Percentiles rank a stretch among this genome's conserved stretches.
Evolutionary conservation across 179 eudicot species (phyloP).

Genomic region (Beta macrorhiza): DNA sequence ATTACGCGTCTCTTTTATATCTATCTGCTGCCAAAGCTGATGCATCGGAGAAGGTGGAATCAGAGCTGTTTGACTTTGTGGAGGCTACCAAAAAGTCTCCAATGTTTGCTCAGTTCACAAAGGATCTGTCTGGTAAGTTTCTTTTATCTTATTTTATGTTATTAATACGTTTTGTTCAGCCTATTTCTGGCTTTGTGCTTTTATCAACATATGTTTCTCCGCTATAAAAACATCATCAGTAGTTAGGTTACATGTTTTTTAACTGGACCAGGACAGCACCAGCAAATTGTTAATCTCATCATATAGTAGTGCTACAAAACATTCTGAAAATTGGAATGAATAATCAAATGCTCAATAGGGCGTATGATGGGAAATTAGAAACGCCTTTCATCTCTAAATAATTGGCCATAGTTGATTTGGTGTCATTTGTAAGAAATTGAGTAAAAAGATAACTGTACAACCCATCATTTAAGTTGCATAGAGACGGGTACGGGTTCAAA

Average conservation of each 20-base stretch:
- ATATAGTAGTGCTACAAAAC: neutral
- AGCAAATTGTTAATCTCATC: neutral
- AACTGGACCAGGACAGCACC: neutral
- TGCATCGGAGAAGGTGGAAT: constrained; percentile 68
- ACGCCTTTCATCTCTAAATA: neutral
- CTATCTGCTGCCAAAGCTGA: constrained; percentile 69
- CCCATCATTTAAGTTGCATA: too few relatives aligned
- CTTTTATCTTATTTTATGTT: neutral
- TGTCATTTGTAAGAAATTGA: neutral
- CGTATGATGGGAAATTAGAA: neutral
- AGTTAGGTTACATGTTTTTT: neutral
- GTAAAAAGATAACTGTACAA: neutral
- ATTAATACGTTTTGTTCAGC: neutral
- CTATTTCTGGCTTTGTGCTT: neutral
- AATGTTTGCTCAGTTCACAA: constrained; percentile 71
- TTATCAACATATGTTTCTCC: too few relatives aligned
- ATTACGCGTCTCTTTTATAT: constrained; percentile 85
- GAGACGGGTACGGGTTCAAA: too few relatives aligned
- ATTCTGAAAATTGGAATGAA: neutral
- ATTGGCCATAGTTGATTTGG: too few relatives aligned
- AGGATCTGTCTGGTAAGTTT: constrained; percentile 69
- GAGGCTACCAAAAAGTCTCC: constrained; percentile 60
- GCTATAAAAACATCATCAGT: too few relatives aligned
- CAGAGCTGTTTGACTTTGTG: constrained; percentile 70
- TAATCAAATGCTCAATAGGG: neutral